Percentiles rank a stretch among this genome's conserved stretches.
Conservation (phyloP, 1,284 basidiomycete species). For the Malassezia sympodialis region DNA sequence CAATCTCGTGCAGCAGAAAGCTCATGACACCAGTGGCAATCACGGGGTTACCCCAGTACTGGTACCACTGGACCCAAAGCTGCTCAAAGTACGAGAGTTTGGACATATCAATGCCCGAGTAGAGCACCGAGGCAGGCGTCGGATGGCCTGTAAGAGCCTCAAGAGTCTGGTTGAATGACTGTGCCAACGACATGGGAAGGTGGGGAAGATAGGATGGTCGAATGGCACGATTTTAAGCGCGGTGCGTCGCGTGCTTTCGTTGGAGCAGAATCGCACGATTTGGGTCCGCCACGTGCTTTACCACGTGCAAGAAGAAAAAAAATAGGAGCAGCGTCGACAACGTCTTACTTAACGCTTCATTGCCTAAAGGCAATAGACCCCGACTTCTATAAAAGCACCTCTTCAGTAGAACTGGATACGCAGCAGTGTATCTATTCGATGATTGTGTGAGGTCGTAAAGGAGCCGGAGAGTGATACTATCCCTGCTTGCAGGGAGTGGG, state of each 20-base stretch:
- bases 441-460: conserved; percentile 23
- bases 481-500: conserved; percentile 16
- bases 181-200: conserved; percentile 1
- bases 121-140: conserved; percentile 48
- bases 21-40: conserved; percentile 89
- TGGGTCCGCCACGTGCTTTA: conserved; percentile 6
- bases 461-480: conserved; percentile 17
- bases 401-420: conserved; percentile 14
- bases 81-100: conserved; percentile 34
- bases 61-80: conserved; percentile 50
- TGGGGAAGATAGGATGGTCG: not conserved
- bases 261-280: conserved; percentile 18
- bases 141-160: conserved; percentile 22
- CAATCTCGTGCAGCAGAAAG: conserved; percentile 86
- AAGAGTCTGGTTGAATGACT: conserved; percentile 9
- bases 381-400: conserved; percentile 21
- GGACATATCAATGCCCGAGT: conserved; percentile 29
- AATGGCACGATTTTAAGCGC: not conserved
- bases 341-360: conserved; percentile 16
- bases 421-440: conserved; percentile 5
- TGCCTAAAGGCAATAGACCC: conserved; percentile 20
- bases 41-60: conserved; percentile 62
- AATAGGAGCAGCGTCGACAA: not conserved
- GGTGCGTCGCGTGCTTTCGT: not conserved
- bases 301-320: conserved; percentile 1